These are phyloP conservation scores for Coffea canephora DNA, from an alignment of 257 asterid genomes.

Conservation along the genomic window DNA sequence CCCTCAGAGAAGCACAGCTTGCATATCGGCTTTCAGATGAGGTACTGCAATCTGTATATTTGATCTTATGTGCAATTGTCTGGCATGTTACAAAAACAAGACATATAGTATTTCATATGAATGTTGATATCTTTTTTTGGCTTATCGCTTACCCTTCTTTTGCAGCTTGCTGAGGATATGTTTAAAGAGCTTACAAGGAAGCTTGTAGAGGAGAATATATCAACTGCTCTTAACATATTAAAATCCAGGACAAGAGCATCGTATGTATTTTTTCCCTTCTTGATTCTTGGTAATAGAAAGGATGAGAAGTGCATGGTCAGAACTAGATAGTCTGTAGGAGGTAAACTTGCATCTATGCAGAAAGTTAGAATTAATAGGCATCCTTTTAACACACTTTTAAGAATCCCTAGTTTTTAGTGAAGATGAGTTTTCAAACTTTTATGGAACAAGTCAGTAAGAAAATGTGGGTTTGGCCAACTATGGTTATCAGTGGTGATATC, in stretches of 20 bases:
- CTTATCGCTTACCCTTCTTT: slow-evolving; percentile 3
- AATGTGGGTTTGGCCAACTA: not conserved
- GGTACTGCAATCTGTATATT: slow-evolving; percentile 29
- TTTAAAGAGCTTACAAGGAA: slow-evolving; percentile 88
- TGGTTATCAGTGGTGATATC: not conserved
- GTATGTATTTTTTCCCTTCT: slow-evolving; percentile 34
- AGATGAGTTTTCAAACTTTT: not conserved
- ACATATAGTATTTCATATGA: not conserved
- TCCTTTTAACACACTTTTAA: not conserved
- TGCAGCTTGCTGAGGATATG: slow-evolving; percentile 88
- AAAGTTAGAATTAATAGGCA: not conserved
- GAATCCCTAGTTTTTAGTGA: not conserved
- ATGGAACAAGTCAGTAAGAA: not conserved
- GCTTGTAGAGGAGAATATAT: slow-evolving; percentile 69
- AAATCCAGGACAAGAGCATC: slow-evolving; percentile 72
- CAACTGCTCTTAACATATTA: slow-evolving; percentile 61
- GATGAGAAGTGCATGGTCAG: not conserved
- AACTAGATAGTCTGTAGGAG: not conserved
- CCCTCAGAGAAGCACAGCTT: slow-evolving; percentile 87
- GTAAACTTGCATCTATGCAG: not conserved
- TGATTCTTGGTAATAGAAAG: not conserved
- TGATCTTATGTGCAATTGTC: not conserved
- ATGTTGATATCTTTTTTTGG: not conserved
- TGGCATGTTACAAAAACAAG: not conserved
- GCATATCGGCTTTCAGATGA: slow-evolving; percentile 78